Evolutionary conservation across 176 grass and related monocot genomes (phyloP).

Genomic region (Eragrostis curvula): DNA sequence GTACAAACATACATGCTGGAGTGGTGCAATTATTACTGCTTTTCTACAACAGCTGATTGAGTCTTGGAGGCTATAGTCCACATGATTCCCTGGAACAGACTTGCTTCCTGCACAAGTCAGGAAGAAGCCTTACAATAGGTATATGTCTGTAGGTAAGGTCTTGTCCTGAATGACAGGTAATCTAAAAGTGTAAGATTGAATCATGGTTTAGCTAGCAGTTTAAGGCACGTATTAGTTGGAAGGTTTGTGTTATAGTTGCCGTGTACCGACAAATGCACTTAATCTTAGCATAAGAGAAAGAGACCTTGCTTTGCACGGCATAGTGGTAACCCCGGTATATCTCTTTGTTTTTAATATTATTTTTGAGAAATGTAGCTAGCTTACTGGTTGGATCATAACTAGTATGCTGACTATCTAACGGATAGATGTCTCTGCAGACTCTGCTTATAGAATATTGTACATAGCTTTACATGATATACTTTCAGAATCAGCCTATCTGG

Average conservation of each 20-base stretch:
- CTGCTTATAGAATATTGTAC: too few relatives aligned
- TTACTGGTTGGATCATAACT: not conserved
- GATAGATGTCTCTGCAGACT: too few relatives aligned
- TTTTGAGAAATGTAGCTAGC: not conserved
- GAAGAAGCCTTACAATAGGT: not conserved
- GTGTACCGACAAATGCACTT: not conserved
- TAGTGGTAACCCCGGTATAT: not conserved
- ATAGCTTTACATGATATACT: not conserved
- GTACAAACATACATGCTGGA: too few relatives aligned
- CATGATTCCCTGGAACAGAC: not conserved
- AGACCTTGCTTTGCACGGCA: not conserved
- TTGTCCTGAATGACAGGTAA: not conserved
- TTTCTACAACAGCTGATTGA: not conserved
- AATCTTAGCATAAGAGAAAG: not conserved
- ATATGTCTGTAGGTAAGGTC: not conserved
- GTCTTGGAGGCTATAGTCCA: too few relatives aligned
- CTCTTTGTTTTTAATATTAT: too few relatives aligned
- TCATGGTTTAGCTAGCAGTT: not conserved
- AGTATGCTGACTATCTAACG: too few relatives aligned
- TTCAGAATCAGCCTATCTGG: not conserved
- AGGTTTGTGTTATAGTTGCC: not conserved
- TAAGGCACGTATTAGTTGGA: conserved; percentile 25
- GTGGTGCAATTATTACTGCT: not conserved
- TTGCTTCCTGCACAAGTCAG: conserved; percentile 6
- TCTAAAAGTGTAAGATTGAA: conserved; percentile 18